Base-by-base conservation (phyloP, 805 yeast species). In the Candida taoyuanica region DNA sequence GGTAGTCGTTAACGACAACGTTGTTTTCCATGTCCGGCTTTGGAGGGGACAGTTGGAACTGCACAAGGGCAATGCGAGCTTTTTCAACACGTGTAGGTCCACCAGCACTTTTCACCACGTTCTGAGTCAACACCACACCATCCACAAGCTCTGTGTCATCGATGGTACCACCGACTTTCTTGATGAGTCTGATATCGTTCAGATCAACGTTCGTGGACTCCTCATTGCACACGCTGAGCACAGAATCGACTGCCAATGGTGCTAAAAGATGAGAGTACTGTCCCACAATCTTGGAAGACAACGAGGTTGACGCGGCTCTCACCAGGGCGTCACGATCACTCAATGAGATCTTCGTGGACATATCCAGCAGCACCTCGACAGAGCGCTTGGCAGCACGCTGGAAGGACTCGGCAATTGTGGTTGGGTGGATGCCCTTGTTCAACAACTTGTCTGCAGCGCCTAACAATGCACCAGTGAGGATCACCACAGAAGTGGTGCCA, bases 401-500 rank as follows among this genome's bases (percentile, higher is more conserved):
- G 67, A 75, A 93, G 32, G 98, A 98, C 61, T 93, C 98, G 3
- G 96, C 88, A 56, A 93, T 87, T 38, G 88, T 75, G 4, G 95
- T 85, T 40, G 99, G 99, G 63, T 93, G 98, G 52, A 93, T 87
- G 14, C 93, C 98, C 61, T 85, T 86, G 50, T 77, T 79, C 53
- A 93, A 73, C 43, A 93, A 70, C 59, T 82, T 81, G 53, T 93
- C 98, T 39, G 98, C 95, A 14, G 98, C 98, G 21, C 91, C 95
- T 39, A 93, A 70, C 34, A 93, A 65, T 5, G 97, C 91, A 26
- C 98, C 99, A 5, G 97, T 86, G 46, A 93, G 71, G 39, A 93
- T 91, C 20, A 94, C 98, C 23, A 93, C 98, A 2, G 96, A 82
- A 0, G 99, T 93, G 24, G 99, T 93, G 48, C 99, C 99, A 60